A percentile compares a stretch with the other conserved stretches of the same genome.
phyloP scores from a whole-genome alignment of 164 flowering plant genomes.

The Piper betle region DNA sequence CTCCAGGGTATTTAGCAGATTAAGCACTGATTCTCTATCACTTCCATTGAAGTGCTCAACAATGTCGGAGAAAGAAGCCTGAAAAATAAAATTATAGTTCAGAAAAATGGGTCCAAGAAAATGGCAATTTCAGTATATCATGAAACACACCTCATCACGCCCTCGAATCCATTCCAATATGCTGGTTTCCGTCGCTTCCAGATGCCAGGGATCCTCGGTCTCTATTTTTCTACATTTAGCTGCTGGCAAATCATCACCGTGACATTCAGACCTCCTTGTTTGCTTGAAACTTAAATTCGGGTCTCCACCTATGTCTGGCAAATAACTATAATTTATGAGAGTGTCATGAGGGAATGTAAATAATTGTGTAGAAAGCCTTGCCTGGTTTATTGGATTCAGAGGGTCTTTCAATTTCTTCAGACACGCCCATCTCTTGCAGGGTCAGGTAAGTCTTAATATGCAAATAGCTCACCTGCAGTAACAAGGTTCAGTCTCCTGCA shows the following conservation, averaged over 20 bases:
- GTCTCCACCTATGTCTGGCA: neutral
- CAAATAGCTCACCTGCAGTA: slow-evolving; percentile 30
- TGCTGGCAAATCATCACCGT: slow-evolving; percentile 1
- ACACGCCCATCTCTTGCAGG: slow-evolving; percentile 23
- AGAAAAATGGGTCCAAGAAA: neutral
- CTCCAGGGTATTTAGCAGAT: slow-evolving; percentile 30
- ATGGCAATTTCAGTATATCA: neutral
- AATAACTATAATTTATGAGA: slow-evolving; percentile 5
- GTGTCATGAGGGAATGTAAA: neutral
- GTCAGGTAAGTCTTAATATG: slow-evolving; percentile 32
- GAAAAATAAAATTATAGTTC: slow-evolving; percentile 7
- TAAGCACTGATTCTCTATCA: slow-evolving; percentile 17
- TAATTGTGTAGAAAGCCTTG: neutral
- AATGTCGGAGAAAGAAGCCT: slow-evolving; percentile 30
- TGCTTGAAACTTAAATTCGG: slow-evolving; percentile 1
- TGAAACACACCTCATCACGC: slow-evolving; percentile 28
- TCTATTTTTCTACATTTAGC: slow-evolving; percentile 24
- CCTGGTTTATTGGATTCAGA: neutral
- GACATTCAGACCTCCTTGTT: neutral
- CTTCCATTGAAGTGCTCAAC: slow-evolving; percentile 35
- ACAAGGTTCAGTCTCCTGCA: too few species aligned
- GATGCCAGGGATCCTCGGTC: slow-evolving; percentile 3
- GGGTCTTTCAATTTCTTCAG: slow-evolving; percentile 9
- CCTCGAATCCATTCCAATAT: slow-evolving; percentile 28
- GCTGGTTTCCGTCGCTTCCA: slow-evolving; percentile 26